Conservation (phyloP, 176 grass and related monocot species). For the Thalia dealbata region DNA sequence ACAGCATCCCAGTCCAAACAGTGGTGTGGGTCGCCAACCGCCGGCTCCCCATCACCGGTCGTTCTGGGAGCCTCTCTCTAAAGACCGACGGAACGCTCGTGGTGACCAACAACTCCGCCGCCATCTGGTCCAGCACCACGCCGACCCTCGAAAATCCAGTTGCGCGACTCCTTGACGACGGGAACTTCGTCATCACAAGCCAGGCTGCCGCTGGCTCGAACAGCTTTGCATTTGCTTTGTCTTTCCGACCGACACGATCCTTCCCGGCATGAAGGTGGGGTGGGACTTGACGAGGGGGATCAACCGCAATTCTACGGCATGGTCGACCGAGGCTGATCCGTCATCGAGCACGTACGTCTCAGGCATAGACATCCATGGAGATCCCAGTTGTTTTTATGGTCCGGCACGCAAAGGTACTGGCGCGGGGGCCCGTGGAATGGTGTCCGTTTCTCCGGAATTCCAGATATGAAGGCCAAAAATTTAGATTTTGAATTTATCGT, state of each 20-base stretch:
- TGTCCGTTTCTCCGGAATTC: slow-evolving; percentile 51
- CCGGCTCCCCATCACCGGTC: slow-evolving; percentile 17
- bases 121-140: neutral
- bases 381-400: slow-evolving; percentile 32
- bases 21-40: slow-evolving; percentile 78
- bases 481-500: neutral
- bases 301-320: slow-evolving; percentile 38
- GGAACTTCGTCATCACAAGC: slow-evolving; percentile 39
- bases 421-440: slow-evolving; percentile 69
- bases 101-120: slow-evolving; percentile 7
- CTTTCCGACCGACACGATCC: slow-evolving; percentile 52
- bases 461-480: slow-evolving; percentile 33
- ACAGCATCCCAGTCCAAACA: slow-evolving; percentile 25
- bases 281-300: slow-evolving; percentile 33
- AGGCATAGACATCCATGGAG: slow-evolving; percentile 33
- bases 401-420: slow-evolving; percentile 20
- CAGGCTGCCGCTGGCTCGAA: neutral
- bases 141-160: neutral
- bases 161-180: slow-evolving; percentile 44
- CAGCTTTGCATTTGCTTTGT: slow-evolving; percentile 44
- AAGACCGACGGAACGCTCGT: slow-evolving; percentile 24
- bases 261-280: slow-evolving; percentile 56
- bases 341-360: slow-evolving; percentile 34
- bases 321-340: slow-evolving; percentile 39
- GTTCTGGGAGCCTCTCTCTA: slow-evolving; percentile 18